Conservation (phyloP, 164 flowering plant species). For the Tinospora cordifolia region DNA sequence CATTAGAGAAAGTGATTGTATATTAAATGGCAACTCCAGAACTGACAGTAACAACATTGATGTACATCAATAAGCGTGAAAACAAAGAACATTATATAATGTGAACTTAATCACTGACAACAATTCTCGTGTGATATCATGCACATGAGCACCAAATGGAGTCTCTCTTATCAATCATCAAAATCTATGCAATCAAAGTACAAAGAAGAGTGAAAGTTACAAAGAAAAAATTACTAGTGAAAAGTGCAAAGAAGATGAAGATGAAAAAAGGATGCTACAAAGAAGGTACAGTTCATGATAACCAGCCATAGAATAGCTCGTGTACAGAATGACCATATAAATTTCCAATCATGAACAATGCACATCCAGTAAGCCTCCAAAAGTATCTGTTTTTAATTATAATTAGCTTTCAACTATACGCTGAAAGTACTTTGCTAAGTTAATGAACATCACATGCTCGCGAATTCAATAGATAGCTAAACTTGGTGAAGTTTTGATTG, state of each 20-base stretch:
- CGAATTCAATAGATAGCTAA: not conserved
- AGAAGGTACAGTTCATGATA: not conserved
- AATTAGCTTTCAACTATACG: not conserved
- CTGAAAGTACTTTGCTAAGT: not conserved
- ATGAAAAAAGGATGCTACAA: not conserved
- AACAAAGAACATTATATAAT: not conserved
- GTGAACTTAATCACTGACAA: not conserved
- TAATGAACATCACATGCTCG: not conserved
- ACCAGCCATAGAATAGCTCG: too few relatives aligned
- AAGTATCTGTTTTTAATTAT: not conserved
- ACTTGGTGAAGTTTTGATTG: not conserved
- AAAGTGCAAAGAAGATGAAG: not conserved
- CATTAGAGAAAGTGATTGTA: not conserved
- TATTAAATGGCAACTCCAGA: not conserved
- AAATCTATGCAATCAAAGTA: not conserved
- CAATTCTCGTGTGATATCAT: not conserved
- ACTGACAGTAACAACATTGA: not conserved
- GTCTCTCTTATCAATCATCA: not conserved
- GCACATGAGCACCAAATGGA: not conserved
- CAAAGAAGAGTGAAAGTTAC: not conserved
- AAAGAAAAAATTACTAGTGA: not conserved
- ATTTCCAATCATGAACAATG: not conserved
- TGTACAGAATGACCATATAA: not conserved
- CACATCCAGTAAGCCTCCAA: not conserved
- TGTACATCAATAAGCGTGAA: not conserved